These are phyloP conservation scores for Arachnomyces sp. DNA, from an alignment of 2,329 filamentous ascomycete species.

Conservation along the genomic window DNA sequence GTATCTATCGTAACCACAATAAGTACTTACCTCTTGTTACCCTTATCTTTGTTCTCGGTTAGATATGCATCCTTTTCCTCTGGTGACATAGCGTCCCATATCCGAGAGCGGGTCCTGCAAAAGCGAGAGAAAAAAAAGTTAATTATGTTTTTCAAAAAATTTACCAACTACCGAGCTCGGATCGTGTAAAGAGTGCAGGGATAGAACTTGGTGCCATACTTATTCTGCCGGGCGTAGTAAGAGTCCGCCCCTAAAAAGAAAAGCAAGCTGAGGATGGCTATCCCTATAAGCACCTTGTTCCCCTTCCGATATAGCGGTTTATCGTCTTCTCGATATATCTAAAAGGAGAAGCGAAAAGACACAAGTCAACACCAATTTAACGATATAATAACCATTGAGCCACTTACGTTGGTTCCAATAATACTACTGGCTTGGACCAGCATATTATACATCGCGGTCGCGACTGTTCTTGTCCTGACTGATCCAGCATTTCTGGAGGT, in stretches of 20 bases:
- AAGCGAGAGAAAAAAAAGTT: not conserved
- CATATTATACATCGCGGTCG: conserved; percentile 42
- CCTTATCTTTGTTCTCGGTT: conserved; percentile 29
- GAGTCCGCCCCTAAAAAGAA: conserved; percentile 41
- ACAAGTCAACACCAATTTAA: not conserved
- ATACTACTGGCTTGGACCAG: conserved; percentile 36
- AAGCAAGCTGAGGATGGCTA: conserved; percentile 43
- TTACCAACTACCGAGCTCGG: too few species aligned
- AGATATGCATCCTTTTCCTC: conserved; percentile 33
- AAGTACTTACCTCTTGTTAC: conserved; percentile 35
- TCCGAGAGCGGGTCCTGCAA: conserved; percentile 24
- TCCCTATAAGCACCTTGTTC: conserved; percentile 50
- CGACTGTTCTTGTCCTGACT: conserved; percentile 36
- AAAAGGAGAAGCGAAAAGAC: conserved; percentile 2
- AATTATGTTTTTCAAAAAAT: conserved; percentile 1
- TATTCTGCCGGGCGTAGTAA: conserved; percentile 36
- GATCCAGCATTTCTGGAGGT: conserved; percentile 38
- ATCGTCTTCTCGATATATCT: conserved; percentile 49
- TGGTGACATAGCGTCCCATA: conserved; percentile 35
- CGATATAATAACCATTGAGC: not conserved
- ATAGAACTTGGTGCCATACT: conserved; percentile 19
- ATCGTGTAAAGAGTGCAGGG: not conserved
- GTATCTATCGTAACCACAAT: not conserved
- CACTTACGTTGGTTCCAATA: conserved; percentile 31
- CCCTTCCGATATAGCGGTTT: conserved; percentile 51